Base-by-base conservation (phyloP, 257 asterid species). In the Gynochthodes officinalis region DNA sequence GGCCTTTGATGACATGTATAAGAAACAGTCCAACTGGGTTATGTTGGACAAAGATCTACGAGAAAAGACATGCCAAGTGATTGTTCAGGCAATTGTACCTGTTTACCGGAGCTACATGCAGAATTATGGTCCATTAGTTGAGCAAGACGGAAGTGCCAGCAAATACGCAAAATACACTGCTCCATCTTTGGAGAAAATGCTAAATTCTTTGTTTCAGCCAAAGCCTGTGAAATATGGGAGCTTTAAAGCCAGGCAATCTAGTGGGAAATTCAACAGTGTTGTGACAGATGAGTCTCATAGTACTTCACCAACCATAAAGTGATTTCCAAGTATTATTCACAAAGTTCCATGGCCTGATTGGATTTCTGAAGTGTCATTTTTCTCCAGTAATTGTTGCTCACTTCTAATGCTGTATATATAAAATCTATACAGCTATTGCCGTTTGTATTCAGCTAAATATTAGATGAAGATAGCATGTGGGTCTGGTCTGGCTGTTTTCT, bases 101-200 rank as follows among this genome's bases (percentile, higher is more conserved):
- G 96, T 93, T 39, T 93, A 90, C 27, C 90, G 96, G 12, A 91
- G 96, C 86, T 93, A 88, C 86, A 88, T 93, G 96, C 97, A 91
- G 79, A 91, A 93, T 72, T 93, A 93, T 16, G 95, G 97, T 25
- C 94, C 97, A 4, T 70, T 93, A 81, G 97, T 93, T 50, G 98
- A 93, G 70, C 96, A 93, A 67, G 96, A 89, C 5, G 80, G 74
- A 73, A 86, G 87, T 54, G 82, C 92, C 13, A 86, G 87, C 86
- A 92, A 90, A 76, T 89, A 91, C 55, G 88, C 87, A 0, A 93
- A 89, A 62, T 89, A 89, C 64, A 88, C 96, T 0, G 94, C 86
- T 46, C 84, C 83, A 66, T 82, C 96, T 12, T 70, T 93, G 76
- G 98, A 90, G 84, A 86, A 87, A 75, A 87, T 84, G 88, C 82